These are phyloP conservation scores for Fusarium sublunatum DNA, from an alignment of 2,329 filamentous ascomycete genomes.

Conservation along the genomic window DNA sequence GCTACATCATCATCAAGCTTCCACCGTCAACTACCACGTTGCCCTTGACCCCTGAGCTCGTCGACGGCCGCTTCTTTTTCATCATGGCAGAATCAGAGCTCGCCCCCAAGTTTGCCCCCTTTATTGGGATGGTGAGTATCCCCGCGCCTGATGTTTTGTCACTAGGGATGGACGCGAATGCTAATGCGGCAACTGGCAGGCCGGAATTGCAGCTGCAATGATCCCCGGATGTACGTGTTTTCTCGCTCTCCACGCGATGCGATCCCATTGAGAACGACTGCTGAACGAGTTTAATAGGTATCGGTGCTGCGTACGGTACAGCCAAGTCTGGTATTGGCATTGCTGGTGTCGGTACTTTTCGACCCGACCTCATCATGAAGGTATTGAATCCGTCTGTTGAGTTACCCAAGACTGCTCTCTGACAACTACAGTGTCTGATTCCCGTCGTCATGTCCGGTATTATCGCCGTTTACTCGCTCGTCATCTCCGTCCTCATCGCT, in stretches of 20 bases:
- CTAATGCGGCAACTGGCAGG: conserved; percentile 60
- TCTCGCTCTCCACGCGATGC: conserved; percentile 26
- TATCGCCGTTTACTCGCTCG: conserved; percentile 96
- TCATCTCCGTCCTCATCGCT: conserved; percentile 95
- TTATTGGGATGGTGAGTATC: conserved; percentile 83
- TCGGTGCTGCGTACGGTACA: conserved; percentile 86
- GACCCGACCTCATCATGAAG: conserved; percentile 93
- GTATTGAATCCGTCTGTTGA: conserved; percentile 54
- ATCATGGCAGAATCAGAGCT: conserved; percentile 67
- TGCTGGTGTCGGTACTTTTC: conserved; percentile 84
- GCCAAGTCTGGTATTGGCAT: conserved; percentile 91
- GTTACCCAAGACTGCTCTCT: conserved; percentile 12
- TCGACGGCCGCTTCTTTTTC: conserved; percentile 38
- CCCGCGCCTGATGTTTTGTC: conserved; percentile 6
- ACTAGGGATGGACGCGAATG: conserved; percentile 31
- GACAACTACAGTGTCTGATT: conserved; percentile 73
- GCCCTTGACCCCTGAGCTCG: conserved; percentile 32
- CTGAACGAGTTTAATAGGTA: conserved; percentile 55
- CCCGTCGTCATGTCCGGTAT: conserved; percentile 99
- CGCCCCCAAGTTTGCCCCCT: conserved; percentile 85
- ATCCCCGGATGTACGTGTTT: conserved; percentile 78
- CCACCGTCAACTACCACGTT: conserved; percentile 39
- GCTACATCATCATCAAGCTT: conserved; percentile 48
- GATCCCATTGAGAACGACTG: conserved; percentile 36
- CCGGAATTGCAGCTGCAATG: conserved; percentile 83